Percentiles rank a stretch among this genome's conserved stretches.
Evolutionary conservation across 139 green algal species (phyloP).

Genomic region (Volvox reticuliferus): DNA sequence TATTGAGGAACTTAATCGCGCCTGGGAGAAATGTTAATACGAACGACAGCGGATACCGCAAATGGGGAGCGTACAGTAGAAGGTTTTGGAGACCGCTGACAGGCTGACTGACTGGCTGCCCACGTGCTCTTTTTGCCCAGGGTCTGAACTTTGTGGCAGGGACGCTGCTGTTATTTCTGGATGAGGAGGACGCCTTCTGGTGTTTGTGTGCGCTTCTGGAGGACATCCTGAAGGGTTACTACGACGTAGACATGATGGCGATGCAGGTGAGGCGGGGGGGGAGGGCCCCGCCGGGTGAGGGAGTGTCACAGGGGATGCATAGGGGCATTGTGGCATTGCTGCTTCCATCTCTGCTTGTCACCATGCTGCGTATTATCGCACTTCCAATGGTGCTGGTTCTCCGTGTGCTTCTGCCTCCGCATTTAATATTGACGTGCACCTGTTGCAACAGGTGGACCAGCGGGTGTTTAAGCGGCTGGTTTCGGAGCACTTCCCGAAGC

Average conservation of each 20-base stretch:
- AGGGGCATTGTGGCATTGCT: too few relatives aligned
- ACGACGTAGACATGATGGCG: constrained; percentile 82
- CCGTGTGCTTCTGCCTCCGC: too few relatives aligned
- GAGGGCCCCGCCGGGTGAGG: constrained; percentile 75
- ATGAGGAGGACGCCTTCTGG: constrained; percentile 94
- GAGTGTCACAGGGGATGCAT: constrained; percentile 70
- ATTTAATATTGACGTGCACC: too few relatives aligned
- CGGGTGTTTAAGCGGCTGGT: constrained; percentile 76
- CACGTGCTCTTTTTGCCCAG: background rate
- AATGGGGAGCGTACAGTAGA: too few relatives aligned
- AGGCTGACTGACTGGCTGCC: too few relatives aligned
- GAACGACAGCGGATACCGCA: too few relatives aligned
- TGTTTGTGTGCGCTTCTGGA: constrained; percentile 81
- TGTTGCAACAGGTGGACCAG: constrained; percentile 76
- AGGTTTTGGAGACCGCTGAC: too few relatives aligned
- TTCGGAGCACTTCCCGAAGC: constrained; percentile 65
- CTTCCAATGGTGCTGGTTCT: too few relatives aligned
- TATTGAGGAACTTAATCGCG: too few relatives aligned
- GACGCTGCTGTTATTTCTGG: constrained; percentile 91
- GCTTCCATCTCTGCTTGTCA: too few relatives aligned
- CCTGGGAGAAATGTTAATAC: too few relatives aligned
- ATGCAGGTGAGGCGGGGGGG: constrained; percentile 72
- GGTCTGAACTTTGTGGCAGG: constrained; percentile 91
- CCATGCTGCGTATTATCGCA: too few relatives aligned
- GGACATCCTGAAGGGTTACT: constrained; percentile 87